Evolutionary conservation across 2,329 filamentous ascomycete species (phyloP), one percentile per base, ranked within the genome.

Genomic region (Arthroderma sp.): DNA sequence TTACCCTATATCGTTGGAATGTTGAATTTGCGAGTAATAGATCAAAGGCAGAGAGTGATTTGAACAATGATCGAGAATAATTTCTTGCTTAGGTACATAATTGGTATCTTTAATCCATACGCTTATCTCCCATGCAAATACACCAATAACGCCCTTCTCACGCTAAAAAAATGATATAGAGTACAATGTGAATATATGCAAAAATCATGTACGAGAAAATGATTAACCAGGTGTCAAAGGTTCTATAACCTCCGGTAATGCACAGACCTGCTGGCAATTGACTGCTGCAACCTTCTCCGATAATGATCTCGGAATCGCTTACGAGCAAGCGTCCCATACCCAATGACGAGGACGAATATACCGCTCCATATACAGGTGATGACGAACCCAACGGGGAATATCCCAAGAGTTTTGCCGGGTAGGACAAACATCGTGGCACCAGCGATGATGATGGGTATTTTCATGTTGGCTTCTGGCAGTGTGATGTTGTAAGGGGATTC

Each of bases 251-350:
- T 34, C 3, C 32, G 32, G 32, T 34, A 34, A 9, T 34, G 8
- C 8, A 9, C 11, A 34, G 32, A 34, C 8, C 11, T 8, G 32
- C 8, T 34, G 32, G 8, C 8, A 9, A 11, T 8, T 34, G 8
- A 34, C 11, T 34, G 32, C 34, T 40, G 15, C 31, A 57, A 48
- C 41, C 59, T 50, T 46, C 54, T 54, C 40, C 60, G 53, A 50
- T 60, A 64, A 38, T 51, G 50, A 33, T 58, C 52, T 42, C 62
- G 52, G 45, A 60, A 61, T 43, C 55, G 54, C 43, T 58, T 58
- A 30, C 61, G 53, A 2, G 51, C 56, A 15, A 58, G 41, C 6
- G 60, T 61, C n/a, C 62, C 63, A 11, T 54, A 53, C 7, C 59
- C 61, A 36, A 62, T 57, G 10, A 52, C 54, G 8, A 54, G 27